Evolutionary conservation across 345 rosid genomes (phyloP).

Genomic region (Euphorbia tirucalli): DNA sequence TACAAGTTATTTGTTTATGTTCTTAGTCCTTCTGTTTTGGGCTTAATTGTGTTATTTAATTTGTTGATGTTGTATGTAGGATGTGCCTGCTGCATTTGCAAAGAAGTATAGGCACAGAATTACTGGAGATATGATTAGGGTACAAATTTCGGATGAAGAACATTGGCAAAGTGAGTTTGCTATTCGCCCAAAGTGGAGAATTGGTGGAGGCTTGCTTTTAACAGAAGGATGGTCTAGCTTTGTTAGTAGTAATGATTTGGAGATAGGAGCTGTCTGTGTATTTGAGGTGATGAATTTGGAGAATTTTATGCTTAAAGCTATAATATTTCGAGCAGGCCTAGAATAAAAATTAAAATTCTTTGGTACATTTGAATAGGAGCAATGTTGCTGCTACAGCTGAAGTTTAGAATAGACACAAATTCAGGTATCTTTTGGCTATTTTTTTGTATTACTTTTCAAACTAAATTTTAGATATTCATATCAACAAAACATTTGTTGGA

Average conservation of each 20-base stretch:
- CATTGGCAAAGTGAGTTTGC: not conserved
- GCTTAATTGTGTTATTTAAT: too few relatives aligned
- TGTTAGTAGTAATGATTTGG: not conserved
- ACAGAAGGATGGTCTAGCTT: constrained; percentile 19
- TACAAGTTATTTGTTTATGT: too few relatives aligned
- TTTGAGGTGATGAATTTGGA: constrained; percentile 16
- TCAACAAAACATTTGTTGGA: too few relatives aligned
- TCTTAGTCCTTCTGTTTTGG: too few relatives aligned
- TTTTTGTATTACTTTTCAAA: too few relatives aligned
- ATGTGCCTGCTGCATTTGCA: constrained; percentile 19
- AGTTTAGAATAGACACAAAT: too few relatives aligned
- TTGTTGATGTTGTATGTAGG: constrained; percentile 8
- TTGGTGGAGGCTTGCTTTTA: not conserved
- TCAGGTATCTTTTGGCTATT: too few relatives aligned
- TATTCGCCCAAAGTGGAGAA: not conserved
- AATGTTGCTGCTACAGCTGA: too few relatives aligned
- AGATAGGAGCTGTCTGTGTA: constrained; percentile 8
- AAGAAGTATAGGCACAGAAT: not conserved
- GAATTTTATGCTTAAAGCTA: not conserved
- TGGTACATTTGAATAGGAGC: too few relatives aligned
- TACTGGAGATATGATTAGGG: constrained; percentile 4
- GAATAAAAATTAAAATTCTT: not conserved
- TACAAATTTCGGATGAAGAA: constrained; percentile 15
- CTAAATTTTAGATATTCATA: too few relatives aligned
- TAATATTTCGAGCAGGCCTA: not conserved